Conservation (phyloP, 1,284 basidiomycete species). For the Leccinum pallidistipes region DNA sequence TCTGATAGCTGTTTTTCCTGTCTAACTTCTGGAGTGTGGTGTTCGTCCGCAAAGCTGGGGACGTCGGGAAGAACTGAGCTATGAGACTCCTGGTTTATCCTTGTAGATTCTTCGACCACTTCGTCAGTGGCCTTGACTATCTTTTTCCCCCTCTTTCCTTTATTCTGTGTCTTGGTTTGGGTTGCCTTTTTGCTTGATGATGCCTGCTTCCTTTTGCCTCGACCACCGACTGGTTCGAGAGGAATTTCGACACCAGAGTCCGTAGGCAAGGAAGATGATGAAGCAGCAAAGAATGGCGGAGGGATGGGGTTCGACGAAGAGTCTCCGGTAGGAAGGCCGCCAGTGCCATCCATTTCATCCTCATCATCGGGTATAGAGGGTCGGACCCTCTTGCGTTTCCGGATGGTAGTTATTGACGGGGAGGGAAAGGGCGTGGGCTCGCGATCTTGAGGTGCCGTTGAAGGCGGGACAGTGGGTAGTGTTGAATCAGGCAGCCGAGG, state of each 20-base stretch:
- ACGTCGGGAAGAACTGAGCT: not conserved
- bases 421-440: constrained; percentile 25
- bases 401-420: constrained; percentile 14
- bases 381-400: constrained; percentile 29
- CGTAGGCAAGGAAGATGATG: constrained; percentile 26
- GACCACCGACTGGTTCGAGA: constrained; percentile 2
- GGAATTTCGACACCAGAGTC: constrained; percentile 29
- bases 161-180: constrained; percentile 18
- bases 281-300: constrained; percentile 31
- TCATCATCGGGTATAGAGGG: constrained; percentile 13
- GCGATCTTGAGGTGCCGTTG: constrained; percentile 25
- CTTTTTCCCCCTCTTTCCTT: constrained; percentile 23
- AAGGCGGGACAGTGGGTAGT: constrained; percentile 29
- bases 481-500: constrained; percentile 23
- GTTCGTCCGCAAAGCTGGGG: constrained; percentile 1
- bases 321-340: not conserved
- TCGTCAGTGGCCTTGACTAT: not conserved
- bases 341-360: constrained; percentile 18
- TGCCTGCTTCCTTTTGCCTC: constrained; percentile 16
- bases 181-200: constrained; percentile 13
- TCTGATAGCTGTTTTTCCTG: constrained; percentile 18
- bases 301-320: constrained; percentile 14
- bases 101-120: not conserved
- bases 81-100: constrained; percentile 3
- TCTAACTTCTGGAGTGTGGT: not conserved